Percentiles rank a stretch among this genome's conserved stretches.
phyloP scores from a whole-genome alignment of 495 filamentous ascomycete species.

The Penicillium steckii region DNA sequence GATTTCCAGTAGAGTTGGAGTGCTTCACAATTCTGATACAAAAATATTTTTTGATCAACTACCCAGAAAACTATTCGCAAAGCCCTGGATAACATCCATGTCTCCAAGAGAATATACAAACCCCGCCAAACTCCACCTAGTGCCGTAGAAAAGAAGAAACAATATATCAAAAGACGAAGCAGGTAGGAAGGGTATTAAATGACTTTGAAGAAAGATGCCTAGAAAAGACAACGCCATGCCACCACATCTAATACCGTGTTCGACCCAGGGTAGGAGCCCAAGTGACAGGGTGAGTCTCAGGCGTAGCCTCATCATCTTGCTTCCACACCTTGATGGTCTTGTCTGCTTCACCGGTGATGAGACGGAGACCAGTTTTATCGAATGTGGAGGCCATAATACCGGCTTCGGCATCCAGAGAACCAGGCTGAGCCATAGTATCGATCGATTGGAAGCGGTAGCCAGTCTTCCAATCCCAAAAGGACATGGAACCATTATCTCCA shows the following conservation, averaged over 20 bases:
- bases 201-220: conserved; percentile 10
- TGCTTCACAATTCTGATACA: too few relatives aligned
- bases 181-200: conserved; percentile 22
- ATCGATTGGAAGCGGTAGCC: conserved; percentile 85
- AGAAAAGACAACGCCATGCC: background rate
- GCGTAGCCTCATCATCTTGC: conserved; percentile 82
- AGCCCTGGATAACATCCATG: conserved; percentile 2
- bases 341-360: conserved; percentile 94
- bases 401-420: conserved; percentile 88
- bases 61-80: background rate
- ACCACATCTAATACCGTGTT: conserved; percentile 56
- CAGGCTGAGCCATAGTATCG: conserved; percentile 90
- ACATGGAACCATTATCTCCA: conserved; percentile 93
- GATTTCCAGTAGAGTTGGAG: too few relatives aligned
- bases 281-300: conserved; percentile 85
- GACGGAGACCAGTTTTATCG: conserved; percentile 79
- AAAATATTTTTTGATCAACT: background rate
- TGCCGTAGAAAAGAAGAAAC: conserved; percentile 20
- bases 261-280: conserved; percentile 86
- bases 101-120: conserved; percentile 10
- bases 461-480: conserved; percentile 99
- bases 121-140: conserved; percentile 33
- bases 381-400: conserved; percentile 93
- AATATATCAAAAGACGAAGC: conserved; percentile 6
- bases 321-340: conserved; percentile 99